Evolutionary conservation across 768 basidiomycete species (phyloP), one percentile per base, ranked within the genome.

Genomic region (Tricholoma furcatifolium): DNA sequence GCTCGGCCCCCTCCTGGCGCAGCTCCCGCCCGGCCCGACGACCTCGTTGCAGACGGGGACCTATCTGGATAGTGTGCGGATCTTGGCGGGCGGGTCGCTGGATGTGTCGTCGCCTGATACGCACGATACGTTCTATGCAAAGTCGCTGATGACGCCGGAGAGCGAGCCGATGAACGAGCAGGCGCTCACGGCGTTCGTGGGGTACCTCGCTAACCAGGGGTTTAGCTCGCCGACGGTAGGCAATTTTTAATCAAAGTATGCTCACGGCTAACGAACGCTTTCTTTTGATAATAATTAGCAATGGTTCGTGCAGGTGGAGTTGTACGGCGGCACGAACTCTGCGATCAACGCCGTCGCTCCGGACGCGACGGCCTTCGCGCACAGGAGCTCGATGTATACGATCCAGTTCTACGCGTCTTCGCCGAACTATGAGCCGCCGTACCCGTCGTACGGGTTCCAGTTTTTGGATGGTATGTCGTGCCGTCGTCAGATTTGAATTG

Each of bases 391-490:
- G 1, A 60, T 74, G 40, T 78, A 78, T 50, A 75, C 72, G 1
- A 71, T 81, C 47, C 80, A 81, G 60, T 68, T 81, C 54, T 80
- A 83, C 60, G 77, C 77, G 0, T 77, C 75, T 1, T 69, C 75
- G 2, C 47, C 57, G 0, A 67, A 60, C 32, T 52, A 63, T 14
- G 49, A 53, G 0, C 74, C 77, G 2, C 77, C 77, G 0, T 81
- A 69, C 63, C 80, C 80, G 2, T 51, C 60, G 5, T 61, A 63
- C 15, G 80, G 78, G 1, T 74, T 80, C 49, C 60, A 66, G 0
- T 77, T 81, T 58, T 58, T 81, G 8, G 67, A 77, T 53, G 67
- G 65, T 60, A 60, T 54, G 63, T 55, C 15, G 6, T 17, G 6
- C 38, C 41, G 21, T 46, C 45, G 42, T 11, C 50, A 67, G 67